phyloP scores from a whole-genome alignment of 495 filamentous ascomycete species.

The Thozetella sp. region DNA sequence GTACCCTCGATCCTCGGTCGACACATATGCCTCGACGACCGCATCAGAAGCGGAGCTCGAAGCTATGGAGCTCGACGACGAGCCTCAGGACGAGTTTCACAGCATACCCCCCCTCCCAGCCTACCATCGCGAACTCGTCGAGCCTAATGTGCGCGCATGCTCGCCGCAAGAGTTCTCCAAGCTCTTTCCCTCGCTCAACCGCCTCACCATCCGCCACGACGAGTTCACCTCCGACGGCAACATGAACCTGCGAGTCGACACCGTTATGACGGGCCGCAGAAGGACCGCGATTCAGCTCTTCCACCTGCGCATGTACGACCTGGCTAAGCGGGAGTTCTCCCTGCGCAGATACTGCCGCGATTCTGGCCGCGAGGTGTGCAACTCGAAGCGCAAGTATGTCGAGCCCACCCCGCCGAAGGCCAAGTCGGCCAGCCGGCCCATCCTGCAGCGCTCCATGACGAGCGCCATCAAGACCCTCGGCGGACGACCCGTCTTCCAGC shows the following conservation, averaged over 20 bases:
- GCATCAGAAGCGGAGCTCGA: constrained; percentile 66
- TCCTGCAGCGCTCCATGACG: constrained; percentile 71
- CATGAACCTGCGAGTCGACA: constrained; percentile 95
- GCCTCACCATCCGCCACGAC: constrained; percentile 85
- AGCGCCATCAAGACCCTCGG: constrained; percentile 71
- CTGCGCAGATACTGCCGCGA: constrained; percentile 90
- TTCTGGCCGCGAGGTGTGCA: constrained; percentile 91
- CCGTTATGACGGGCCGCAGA: constrained; percentile 61
- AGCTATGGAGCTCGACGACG: constrained; percentile 55
- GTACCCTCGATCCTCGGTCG: constrained; percentile 66
- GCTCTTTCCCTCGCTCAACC: constrained; percentile 82
- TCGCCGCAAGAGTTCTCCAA: constrained; percentile 83
- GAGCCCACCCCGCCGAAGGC: constrained; percentile 39
- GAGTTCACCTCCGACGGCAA: constrained; percentile 91
- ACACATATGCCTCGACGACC: constrained; percentile 79
- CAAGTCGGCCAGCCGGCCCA: constrained; percentile 27
- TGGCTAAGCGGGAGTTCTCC: constrained; percentile 85
- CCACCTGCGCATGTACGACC: constrained; percentile 93
- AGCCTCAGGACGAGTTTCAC: constrained; percentile 33
- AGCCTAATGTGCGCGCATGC: constrained; percentile 68
- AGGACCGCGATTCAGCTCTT: constrained; percentile 81
- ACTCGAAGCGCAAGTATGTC: constrained; percentile 72
- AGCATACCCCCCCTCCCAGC: constrained; percentile 56
- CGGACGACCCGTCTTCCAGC: constrained; percentile 55
- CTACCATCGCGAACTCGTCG: constrained; percentile 59